A percentile compares a stretch with the other conserved stretches of the same genome.
phyloP scores from a whole-genome alignment of 805 yeast genomes.

The Nakazawaea populi region DNA sequence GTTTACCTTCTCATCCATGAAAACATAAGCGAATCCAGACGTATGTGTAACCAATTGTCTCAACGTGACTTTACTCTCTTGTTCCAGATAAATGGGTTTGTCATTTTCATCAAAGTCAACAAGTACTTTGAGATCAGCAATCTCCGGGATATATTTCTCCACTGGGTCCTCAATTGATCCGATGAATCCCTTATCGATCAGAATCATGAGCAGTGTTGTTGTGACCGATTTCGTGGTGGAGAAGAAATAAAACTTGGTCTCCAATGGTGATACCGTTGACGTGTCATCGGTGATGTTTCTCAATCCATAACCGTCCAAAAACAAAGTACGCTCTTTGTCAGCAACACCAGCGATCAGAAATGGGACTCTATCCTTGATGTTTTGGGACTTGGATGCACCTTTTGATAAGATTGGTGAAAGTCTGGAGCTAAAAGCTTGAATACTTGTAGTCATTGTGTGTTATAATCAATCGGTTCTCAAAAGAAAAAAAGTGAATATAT shows the following conservation, averaged over 20 bases:
- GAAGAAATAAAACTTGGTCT: conserved; percentile 23
- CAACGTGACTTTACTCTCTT: conserved; percentile 26
- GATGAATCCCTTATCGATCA: conserved; percentile 27
- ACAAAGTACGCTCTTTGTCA: conserved; percentile 1
- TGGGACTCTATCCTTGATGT: background rate
- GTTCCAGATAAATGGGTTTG: conserved; percentile 17
- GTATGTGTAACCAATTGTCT: conserved; percentile 31
- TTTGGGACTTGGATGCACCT: background rate
- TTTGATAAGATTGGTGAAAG: background rate
- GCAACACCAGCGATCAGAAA: conserved; percentile 7
- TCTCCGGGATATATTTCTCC: conserved; percentile 24
- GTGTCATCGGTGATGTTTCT: conserved; percentile 9
- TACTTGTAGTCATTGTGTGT: background rate
- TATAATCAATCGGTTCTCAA: too few relatives aligned
- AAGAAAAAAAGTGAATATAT: too few relatives aligned
- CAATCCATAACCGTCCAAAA: conserved; percentile 9
- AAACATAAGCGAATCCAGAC: conserved; percentile 31
- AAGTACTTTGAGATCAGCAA: conserved; percentile 20
- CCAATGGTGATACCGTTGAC: conserved; percentile 11
- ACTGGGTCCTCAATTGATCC: conserved; percentile 26
- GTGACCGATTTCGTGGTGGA: conserved; percentile 27
- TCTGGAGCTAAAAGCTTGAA: background rate
- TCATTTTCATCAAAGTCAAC: conserved; percentile 14
- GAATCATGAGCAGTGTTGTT: conserved; percentile 24
- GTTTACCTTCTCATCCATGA: conserved; percentile 19